phyloP scores from a whole-genome alignment of 306 rosid genomes.

The Spatholobus suberectus region DNA sequence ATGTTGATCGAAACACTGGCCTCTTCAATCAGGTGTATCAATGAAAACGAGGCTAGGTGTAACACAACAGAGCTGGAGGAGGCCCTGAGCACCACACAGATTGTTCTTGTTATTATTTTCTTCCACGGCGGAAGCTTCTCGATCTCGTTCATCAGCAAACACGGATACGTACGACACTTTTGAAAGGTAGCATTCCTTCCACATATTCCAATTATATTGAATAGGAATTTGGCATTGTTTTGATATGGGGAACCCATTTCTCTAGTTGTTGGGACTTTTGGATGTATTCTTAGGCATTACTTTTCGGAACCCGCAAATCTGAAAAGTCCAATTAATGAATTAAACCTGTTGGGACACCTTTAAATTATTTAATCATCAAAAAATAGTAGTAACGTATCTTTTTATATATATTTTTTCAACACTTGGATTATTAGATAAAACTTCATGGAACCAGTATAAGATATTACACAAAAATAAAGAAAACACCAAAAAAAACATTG shows the following conservation, averaged over 20 bases:
- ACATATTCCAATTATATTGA: too few relatives aligned
- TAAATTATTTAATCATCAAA: slow-evolving; percentile 25
- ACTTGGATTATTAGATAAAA: too few relatives aligned
- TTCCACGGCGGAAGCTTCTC: slow-evolving; percentile 97
- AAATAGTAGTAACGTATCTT: not conserved
- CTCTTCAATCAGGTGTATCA: slow-evolving; percentile 76
- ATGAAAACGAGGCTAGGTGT: slow-evolving; percentile 50
- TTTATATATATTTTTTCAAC: not conserved
- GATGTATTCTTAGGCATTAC: slow-evolving; percentile 57
- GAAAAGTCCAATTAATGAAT: slow-evolving; percentile 20
- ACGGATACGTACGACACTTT: too few relatives aligned
- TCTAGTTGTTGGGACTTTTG: slow-evolving; percentile 56
- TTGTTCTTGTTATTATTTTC: slow-evolving; percentile 79
- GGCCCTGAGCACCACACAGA: slow-evolving; percentile 67
- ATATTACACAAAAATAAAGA: not conserved
- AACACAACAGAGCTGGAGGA: slow-evolving; percentile 60
- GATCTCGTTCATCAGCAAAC: too few relatives aligned
- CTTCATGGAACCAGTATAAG: not conserved
- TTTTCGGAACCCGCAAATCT: slow-evolving; percentile 27
- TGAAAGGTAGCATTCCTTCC: too few relatives aligned
- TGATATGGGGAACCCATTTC: slow-evolving; percentile 34
- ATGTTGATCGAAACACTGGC: slow-evolving; percentile 68
- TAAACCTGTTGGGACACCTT: slow-evolving; percentile 48
- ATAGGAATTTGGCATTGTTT: slow-evolving; percentile 52
- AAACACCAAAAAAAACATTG: not conserved